phyloP scores from a whole-genome alignment of 1,139 yeast genomes.

The Debaryomyces nepalensis region DNA sequence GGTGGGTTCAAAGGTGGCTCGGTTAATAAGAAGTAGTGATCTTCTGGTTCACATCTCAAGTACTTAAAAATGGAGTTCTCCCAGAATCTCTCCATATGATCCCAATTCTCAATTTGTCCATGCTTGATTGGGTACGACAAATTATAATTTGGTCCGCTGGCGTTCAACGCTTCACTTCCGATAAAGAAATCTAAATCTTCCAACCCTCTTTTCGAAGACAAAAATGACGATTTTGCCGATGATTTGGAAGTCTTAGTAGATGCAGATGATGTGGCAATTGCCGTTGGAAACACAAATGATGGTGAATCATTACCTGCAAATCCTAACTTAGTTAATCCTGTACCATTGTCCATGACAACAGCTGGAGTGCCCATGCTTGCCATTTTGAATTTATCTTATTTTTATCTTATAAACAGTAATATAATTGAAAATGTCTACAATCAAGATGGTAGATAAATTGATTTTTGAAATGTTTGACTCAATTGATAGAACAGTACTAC shows the following conservation, averaged over 20 bases:
- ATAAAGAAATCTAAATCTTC: constrained; percentile 94
- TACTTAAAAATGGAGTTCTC: constrained; percentile 95
- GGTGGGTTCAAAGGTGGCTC: constrained; percentile 99
- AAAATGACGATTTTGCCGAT: constrained; percentile 48
- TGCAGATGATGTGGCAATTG: constrained; percentile 79
- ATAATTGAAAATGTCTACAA: constrained; percentile 3
- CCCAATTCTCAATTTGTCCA: constrained; percentile 99
- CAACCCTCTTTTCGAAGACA: constrained; percentile 81
- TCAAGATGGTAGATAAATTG: neutral
- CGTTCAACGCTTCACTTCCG: constrained; percentile 92
- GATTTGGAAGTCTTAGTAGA: constrained; percentile 38
- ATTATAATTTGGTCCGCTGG: constrained; percentile 90
- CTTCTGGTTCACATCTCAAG: constrained; percentile 97
- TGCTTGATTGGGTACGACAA: constrained; percentile 92
- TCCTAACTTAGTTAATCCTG: constrained; percentile 96
- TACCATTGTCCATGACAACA: constrained; percentile 97
- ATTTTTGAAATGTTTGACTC: constrained; percentile 4
- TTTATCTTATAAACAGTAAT: neutral
- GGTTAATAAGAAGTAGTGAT: constrained; percentile 90
- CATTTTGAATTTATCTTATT: constrained; percentile 34
- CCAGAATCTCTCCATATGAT: constrained; percentile 99
- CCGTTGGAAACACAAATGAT: constrained; percentile 96
- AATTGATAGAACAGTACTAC: neutral
- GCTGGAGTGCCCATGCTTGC: constrained; percentile 82
- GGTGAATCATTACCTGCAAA: constrained; percentile 99